Conservation (phyloP, 345 rosid species). For the Kernera saxatilis region DNA sequence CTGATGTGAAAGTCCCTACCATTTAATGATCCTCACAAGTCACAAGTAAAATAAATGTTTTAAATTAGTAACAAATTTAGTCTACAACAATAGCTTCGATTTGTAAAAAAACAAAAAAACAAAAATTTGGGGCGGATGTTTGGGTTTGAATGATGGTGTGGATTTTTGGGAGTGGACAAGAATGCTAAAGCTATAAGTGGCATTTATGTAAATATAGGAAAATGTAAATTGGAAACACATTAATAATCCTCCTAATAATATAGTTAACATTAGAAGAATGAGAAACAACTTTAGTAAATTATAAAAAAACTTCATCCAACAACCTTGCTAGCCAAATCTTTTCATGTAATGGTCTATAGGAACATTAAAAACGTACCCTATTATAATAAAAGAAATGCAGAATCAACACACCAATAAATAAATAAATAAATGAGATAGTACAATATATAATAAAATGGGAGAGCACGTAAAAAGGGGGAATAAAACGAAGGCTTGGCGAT, state of each 20-base stretch:
- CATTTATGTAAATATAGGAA: neutral
- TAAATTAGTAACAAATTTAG: neutral
- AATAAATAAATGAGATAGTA: neutral
- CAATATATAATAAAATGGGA: neutral
- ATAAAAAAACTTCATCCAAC: neutral
- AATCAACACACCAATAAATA: neutral
- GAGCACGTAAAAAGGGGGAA: slow-evolving; percentile 6
- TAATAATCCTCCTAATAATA: neutral
- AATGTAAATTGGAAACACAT: neutral
- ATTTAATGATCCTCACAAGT: neutral
- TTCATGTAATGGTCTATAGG: neutral
- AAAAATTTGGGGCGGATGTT: neutral
- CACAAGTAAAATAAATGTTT: neutral
- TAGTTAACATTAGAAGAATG: neutral
- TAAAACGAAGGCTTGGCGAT: slow-evolving; percentile 36
- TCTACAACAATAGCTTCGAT: neutral
- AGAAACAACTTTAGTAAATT: neutral
- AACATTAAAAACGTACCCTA: neutral
- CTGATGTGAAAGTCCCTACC: slow-evolving; percentile 2
- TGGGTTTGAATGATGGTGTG: neutral
- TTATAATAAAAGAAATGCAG: neutral
- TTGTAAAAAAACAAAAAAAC: neutral
- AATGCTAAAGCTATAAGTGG: neutral
- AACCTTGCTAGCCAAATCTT: slow-evolving; percentile 2
- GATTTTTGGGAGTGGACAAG: neutral